Percentiles rank a stretch among this genome's conserved stretches.
Evolutionary conservation across 2,329 filamentous ascomycete genomes (phyloP).

Genomic region (Mycosphaerella sp.): DNA sequence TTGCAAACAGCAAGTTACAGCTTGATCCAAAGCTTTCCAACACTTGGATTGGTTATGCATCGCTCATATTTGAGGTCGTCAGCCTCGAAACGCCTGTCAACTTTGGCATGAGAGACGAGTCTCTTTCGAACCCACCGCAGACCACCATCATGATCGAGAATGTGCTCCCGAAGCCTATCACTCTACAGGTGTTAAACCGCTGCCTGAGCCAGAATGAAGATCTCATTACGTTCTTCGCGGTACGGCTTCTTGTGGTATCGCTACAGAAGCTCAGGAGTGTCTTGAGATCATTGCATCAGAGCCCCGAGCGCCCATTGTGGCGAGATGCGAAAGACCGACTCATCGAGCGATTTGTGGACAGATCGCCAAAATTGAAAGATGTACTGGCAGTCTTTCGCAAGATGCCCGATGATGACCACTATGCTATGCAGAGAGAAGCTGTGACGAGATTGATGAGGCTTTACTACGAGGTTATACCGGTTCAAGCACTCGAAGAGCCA

Average conservation of each 20-base stretch:
- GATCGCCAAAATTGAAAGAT: slow-evolving; percentile 76
- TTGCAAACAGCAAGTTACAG: slow-evolving; percentile 70
- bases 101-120: slow-evolving; percentile 57
- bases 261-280: slow-evolving; percentile 69
- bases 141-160: slow-evolving; percentile 75
- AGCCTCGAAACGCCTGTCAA: slow-evolving; percentile 64
- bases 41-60: slow-evolving; percentile 91
- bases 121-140: slow-evolving; percentile 66
- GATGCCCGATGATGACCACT: slow-evolving; percentile 56
- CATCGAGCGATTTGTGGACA: slow-evolving; percentile 66
- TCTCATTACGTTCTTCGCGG: slow-evolving; percentile 76
- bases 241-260: slow-evolving; percentile 70
- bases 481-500: slow-evolving; percentile 71
- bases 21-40: slow-evolving; percentile 89
- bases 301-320: slow-evolving; percentile 52
- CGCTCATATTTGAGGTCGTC: slow-evolving; percentile 77
- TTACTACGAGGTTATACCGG: slow-evolving; percentile 80
- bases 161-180: slow-evolving; percentile 76
- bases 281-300: slow-evolving; percentile 52
- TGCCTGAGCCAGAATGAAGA: slow-evolving; percentile 74
- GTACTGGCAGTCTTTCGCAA: slow-evolving; percentile 67
- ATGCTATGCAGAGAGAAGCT: slow-evolving; percentile 66
- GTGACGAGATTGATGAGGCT: slow-evolving; percentile 70
- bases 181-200: slow-evolving; percentile 68
- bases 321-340: slow-evolving; percentile 61